Percentiles rank a stretch among this genome's conserved stretches.
Conservation (phyloP, 495 filamentous ascomycete species). For the Cercophora newfieldiana region DNA sequence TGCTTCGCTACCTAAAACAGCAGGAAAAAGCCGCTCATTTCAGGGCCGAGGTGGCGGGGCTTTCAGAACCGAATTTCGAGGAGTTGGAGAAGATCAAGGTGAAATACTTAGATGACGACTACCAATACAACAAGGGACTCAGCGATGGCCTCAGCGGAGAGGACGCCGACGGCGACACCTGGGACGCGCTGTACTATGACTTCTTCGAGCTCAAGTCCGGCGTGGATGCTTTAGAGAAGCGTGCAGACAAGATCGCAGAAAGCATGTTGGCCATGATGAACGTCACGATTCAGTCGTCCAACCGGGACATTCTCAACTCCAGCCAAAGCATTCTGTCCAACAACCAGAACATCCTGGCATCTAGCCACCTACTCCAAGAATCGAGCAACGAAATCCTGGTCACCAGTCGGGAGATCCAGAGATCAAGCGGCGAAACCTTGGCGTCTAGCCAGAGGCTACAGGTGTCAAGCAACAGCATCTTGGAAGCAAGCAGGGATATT, state of each 20-base stretch:
- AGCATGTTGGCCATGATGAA: not conserved
- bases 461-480: too few relatives aligned
- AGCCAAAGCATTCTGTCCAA: too few relatives aligned
- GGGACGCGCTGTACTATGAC: slow-evolving; percentile 1
- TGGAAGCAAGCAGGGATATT: too few relatives aligned
- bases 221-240: not conserved
- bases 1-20: not conserved
- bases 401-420: too few relatives aligned
- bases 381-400: too few relatives aligned
- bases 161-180: not conserved
- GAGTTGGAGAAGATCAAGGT: not conserved
- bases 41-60: not conserved
- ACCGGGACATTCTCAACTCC: too few relatives aligned
- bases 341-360: too few relatives aligned
- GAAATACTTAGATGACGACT: not conserved
- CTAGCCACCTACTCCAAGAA: too few relatives aligned
- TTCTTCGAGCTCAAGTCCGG: slow-evolving; percentile 2
- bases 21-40: not conserved
- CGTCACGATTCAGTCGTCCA: too few relatives aligned
- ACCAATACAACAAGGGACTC: not conserved
- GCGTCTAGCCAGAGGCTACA: too few relatives aligned
- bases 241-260: not conserved
- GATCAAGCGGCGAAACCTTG: too few relatives aligned
- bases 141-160: not conserved
- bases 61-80: too few relatives aligned